Evolutionary conservation across 176 grass and related monocot genomes (phyloP), one percentile per base, ranked within the genome.

Genomic region (Tuctoria greenei): DNA sequence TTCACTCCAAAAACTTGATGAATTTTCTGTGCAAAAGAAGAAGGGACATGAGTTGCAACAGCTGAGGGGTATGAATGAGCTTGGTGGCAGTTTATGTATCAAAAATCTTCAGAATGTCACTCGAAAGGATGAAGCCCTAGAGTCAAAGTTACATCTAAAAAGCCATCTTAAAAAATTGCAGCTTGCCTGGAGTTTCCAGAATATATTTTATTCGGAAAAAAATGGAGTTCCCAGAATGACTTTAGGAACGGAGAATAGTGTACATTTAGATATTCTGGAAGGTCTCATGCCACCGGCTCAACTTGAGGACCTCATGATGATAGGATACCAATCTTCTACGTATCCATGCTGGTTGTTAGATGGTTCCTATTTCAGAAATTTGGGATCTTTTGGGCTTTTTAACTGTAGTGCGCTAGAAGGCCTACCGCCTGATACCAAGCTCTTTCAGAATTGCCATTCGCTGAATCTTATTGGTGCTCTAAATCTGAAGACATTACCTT

Each of bases 331-430:
- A 63, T 62, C 56, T 20, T 17, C 0, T 0, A 43, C 0, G 0
- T 83, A 83, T 31, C 72, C 81, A 2, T 8, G 43, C 12, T 83
- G 81, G 73, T 71, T 83, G 27, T 4, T 66, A 3, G 17, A 41
- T 7, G 24, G 23, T 61, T 76, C 44, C 0, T 16, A 51, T 71
- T 84, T 77, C 23, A 43, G 77, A 6, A 23, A 56, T 39, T 39
- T 72, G 20, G 49, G 55, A 38, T 2, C 1, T 0, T 55, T 72
- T 55, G 6, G 1, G 5, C 47, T 55, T 36, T 0, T 0, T 55
- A 5, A 24, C 7, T 72, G 69, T 17, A 14, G 34, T 9, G 12
- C 14, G 5, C 0, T 72, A 9, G 49, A 52, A 52, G 26, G 18
- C 2, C 20, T 72, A 24, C 69, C 49, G 1, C 2, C 34, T 8